phyloP scores from a whole-genome alignment of 345 rosid genomes.

The Euphorbia peplus region DNA sequence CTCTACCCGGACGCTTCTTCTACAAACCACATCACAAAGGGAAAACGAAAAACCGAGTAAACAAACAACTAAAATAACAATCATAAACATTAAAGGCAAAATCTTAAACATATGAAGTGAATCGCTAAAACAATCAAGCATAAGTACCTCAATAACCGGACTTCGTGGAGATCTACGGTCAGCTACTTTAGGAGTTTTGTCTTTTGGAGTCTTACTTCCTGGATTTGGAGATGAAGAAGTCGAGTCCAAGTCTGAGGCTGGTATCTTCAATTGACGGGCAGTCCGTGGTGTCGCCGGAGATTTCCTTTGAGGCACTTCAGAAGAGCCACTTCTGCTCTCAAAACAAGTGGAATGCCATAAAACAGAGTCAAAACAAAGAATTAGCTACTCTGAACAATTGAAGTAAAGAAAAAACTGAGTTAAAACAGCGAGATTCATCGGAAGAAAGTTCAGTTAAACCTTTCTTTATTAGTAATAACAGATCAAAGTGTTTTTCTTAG shows the following conservation, averaged over 20 bases:
- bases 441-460: neutral
- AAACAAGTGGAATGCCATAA: conserved; percentile 9
- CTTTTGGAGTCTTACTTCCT: conserved; percentile 56
- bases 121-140: neutral
- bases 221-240: conserved; percentile 56
- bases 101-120: no score
- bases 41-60: conserved; percentile 6
- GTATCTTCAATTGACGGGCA: conserved; percentile 59
- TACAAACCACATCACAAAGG: conserved; percentile 29
- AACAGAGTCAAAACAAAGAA: conserved; percentile 1
- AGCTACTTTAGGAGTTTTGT: conserved; percentile 61
- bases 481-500: neutral
- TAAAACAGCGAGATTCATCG: neutral
- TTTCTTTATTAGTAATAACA: conserved; percentile 5
- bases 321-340: conserved; percentile 45
- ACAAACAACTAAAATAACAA: conserved; percentile 11
- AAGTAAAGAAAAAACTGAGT: neutral
- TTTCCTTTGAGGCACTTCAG: conserved; percentile 68
- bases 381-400: neutral
- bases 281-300: conserved; percentile 64
- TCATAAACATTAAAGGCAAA: no score
- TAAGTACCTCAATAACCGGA: conserved; percentile 67
- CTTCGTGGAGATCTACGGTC: conserved; percentile 73
- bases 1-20: conserved; percentile 56
- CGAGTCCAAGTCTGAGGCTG: conserved; percentile 44